Evolutionary conservation across 805 yeast species (phyloP).

Genomic region (Ogataea siamensis): DNA sequence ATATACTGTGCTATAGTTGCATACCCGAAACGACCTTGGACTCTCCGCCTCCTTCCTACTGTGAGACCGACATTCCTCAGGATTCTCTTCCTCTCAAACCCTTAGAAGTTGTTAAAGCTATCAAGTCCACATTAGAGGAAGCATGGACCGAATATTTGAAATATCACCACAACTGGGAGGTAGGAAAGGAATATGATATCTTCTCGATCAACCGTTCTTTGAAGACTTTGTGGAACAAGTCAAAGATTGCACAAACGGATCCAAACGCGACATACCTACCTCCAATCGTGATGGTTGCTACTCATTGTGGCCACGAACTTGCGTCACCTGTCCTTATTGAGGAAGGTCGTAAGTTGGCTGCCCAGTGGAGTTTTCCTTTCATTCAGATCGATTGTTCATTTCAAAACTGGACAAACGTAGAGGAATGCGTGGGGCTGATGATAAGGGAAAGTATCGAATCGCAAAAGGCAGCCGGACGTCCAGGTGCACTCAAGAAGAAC

Average conservation of each 20-base stretch:
- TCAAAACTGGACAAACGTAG: constrained; percentile 48
- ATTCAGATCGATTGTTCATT: constrained; percentile 53
- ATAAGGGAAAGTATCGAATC: constrained; percentile 57
- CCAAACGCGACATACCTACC: constrained; percentile 38
- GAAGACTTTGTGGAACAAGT: constrained; percentile 52
- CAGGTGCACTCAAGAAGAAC: constrained; percentile 2
- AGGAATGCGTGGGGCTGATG: constrained; percentile 54
- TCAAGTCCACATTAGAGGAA: constrained; percentile 58
- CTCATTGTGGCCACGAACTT: constrained; percentile 55
- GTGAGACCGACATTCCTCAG: constrained; percentile 5
- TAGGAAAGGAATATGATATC: constrained; percentile 66
- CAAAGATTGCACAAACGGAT: constrained; percentile 9
- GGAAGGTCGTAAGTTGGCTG: constrained; percentile 56
- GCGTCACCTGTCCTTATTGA: constrained; percentile 60
- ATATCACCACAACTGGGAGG: constrained; percentile 55
- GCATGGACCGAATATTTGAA: constrained; percentile 70
- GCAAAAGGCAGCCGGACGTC: constrained; percentile 13
- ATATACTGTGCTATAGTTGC: constrained; percentile 65
- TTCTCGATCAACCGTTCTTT: constrained; percentile 58
- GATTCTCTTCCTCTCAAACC: constrained; percentile 10
- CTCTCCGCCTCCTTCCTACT: constrained; percentile 53
- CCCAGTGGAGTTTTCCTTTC: constrained; percentile 64
- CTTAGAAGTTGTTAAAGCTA: constrained; percentile 41
- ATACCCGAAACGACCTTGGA: constrained; percentile 51
- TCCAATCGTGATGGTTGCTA: constrained; percentile 65